phyloP scores from a whole-genome alignment of 2,329 filamentous ascomycete species.

The Penicillium sp. region DNA sequence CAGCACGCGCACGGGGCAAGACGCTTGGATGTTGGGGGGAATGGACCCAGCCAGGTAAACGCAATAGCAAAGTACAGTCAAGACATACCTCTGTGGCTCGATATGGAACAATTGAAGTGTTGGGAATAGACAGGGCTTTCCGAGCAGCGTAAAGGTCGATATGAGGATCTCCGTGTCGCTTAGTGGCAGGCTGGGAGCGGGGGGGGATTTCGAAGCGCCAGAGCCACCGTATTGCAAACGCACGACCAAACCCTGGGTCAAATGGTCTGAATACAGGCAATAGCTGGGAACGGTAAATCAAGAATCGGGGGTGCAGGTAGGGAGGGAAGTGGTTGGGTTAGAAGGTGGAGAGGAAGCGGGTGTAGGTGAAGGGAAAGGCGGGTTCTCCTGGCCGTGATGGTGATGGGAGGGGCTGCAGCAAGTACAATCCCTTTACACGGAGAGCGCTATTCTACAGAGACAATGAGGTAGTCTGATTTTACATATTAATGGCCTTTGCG shows the following conservation, averaged over 20 bases:
- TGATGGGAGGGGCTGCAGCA: conserved; percentile 18
- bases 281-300: background rate
- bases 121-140: conserved; percentile 3
- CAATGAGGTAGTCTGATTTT: background rate
- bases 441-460: background rate
- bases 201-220: conserved; percentile 32
- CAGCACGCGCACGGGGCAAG: conserved; percentile 27
- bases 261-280: conserved; percentile 5
- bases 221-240: conserved; percentile 17
- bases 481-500: background rate
- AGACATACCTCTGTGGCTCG: conserved; percentile 18
- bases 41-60: conserved; percentile 6
- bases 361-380: conserved; percentile 27
- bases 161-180: conserved; percentile 42
- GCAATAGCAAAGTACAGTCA: background rate
- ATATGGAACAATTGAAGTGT: conserved; percentile 20
- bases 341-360: conserved; percentile 15
- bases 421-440: background rate
- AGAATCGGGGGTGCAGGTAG: conserved; percentile 7
- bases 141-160: conserved; percentile 14
- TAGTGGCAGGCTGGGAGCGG: conserved; percentile 40
- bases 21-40: conserved; percentile 10
- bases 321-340: conserved; percentile 4
- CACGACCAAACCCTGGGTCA: conserved; percentile 16
- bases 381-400: conserved; percentile 30